A percentile compares a stretch with the other conserved stretches of the same genome.
These are phyloP conservation scores for Kodamaea nitidulidarum DNA, from an alignment of 805 yeast species.

Conservation along the genomic window DNA sequence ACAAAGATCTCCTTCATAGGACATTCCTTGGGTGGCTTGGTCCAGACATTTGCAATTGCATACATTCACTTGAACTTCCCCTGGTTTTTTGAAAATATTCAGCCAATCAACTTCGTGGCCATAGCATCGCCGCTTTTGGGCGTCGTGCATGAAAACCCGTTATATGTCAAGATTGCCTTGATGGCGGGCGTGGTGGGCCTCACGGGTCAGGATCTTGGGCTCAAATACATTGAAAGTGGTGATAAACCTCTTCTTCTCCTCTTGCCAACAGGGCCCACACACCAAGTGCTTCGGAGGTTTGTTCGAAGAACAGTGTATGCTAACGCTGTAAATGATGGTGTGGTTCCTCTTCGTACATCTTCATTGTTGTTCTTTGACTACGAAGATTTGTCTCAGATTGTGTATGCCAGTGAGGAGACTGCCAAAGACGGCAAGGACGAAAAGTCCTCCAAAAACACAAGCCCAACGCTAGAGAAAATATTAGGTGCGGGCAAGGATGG, in stretches of 20 bases:
- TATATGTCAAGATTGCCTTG: slow-evolving; percentile 75
- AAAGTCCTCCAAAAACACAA: background rate
- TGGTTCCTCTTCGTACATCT: slow-evolving; percentile 89
- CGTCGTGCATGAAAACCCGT: slow-evolving; percentile 81
- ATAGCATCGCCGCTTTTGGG: slow-evolving; percentile 90
- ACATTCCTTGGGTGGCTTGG: slow-evolving; percentile 91
- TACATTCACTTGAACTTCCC: slow-evolving; percentile 69
- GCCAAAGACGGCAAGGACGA: background rate
- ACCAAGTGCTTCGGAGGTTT: slow-evolving; percentile 58
- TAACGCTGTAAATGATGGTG: slow-evolving; percentile 88
- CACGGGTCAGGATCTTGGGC: slow-evolving; percentile 87
- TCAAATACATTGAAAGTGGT: slow-evolving; percentile 43
- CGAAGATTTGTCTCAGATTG: slow-evolving; percentile 46
- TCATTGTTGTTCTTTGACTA: slow-evolving; percentile 84
- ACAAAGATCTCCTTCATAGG: slow-evolving; percentile 78
- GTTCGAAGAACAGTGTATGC: slow-evolving; percentile 79
- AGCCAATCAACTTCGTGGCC: slow-evolving; percentile 76
- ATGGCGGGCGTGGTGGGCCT: slow-evolving; percentile 88
- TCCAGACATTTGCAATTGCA: slow-evolving; percentile 87
- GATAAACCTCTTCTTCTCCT: slow-evolving; percentile 66
- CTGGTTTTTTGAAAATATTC: slow-evolving; percentile 57
- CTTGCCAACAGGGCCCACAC: slow-evolving; percentile 73
- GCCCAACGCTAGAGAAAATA: slow-evolving; percentile 4
- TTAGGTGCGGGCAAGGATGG: slow-evolving; percentile 14
- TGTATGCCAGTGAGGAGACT: slow-evolving; percentile 9